phyloP scores from a whole-genome alignment of 345 rosid genomes.

The Erucastrum elatum region DNA sequence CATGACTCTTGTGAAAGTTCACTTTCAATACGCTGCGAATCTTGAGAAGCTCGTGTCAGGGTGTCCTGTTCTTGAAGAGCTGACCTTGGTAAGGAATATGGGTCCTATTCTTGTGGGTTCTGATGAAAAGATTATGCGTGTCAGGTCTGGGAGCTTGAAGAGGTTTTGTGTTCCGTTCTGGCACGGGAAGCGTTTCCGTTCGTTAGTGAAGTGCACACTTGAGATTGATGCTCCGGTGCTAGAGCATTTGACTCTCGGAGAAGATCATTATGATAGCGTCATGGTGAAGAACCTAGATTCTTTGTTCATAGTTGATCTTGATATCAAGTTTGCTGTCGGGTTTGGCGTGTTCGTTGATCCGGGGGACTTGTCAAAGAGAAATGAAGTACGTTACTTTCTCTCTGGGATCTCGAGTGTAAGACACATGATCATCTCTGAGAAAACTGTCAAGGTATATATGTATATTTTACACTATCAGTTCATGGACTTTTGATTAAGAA shows the following conservation, averaged over 20 bases:
- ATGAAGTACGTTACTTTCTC: constrained; percentile 1
- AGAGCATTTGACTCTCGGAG: constrained; percentile 15
- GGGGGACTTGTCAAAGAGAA: constrained; percentile 4
- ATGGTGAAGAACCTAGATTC: constrained; percentile 15
- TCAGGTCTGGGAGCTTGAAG: too few relatives aligned
- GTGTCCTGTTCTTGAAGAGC: not conserved
- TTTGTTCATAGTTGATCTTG: not conserved
- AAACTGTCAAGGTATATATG: constrained; percentile 10
- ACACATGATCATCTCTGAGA: constrained; percentile 21
- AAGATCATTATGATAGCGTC: not conserved
- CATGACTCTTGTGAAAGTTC: not conserved
- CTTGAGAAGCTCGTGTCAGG: not conserved
- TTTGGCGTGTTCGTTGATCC: not conserved
- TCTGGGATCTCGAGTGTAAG: not conserved
- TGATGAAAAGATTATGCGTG: not conserved
- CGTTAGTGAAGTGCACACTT: not conserved
- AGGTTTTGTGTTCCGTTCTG: not conserved
- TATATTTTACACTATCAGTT: not conserved
- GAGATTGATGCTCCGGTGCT: constrained; percentile 24
- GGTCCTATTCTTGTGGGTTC: not conserved
- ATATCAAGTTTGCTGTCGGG: not conserved
- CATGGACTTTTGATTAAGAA: not conserved
- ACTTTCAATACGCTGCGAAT: not conserved
- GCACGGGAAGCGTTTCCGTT: not conserved
- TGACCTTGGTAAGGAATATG: not conserved